Evolutionary conservation across 73 alveolate genomes (phyloP), one percentile per base, ranked within the genome.

Genomic region (Symbiodinium pilosum): DNA sequence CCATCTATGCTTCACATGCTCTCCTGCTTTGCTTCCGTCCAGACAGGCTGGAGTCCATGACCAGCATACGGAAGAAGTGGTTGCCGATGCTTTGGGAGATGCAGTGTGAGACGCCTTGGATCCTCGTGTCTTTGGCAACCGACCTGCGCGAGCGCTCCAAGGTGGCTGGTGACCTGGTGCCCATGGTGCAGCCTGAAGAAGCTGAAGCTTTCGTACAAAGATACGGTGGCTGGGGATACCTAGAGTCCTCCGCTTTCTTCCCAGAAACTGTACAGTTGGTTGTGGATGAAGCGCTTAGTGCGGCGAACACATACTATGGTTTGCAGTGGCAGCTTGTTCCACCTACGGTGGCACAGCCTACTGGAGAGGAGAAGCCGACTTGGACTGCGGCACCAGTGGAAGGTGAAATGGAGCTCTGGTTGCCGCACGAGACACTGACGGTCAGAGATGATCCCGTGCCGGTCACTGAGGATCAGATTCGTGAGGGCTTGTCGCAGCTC

Each of bases 211-310:
- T 91, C 81, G 97, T 91, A 39, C 77, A 69, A 52, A 88, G 97
- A 28, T 91, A 68, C 21, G 97, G 97, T 34, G 97, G 97, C 20
- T 91, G 97, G 97, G 87, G 97, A 71, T 91, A 91, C 59, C 11
- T 91, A 52, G 97, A 91, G 81, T 91, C 77, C 43, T 91, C 97
- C 52, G 97, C 97, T 51, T 69, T 69, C 56, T 91, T 91, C 89
- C 97, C 97, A 5, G 97, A 91, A 32, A 91, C 97, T 7, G 97
- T 91, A 34, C 97, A 91, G 88, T 36, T 91, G 88, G 97, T 91
- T 21, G 97, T 91, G 89, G 89, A 91, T 40, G 97, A 91, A 91
- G 97, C 97, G 38, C 54, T 91, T 40, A 34, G n/a, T 16, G 97
- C 97, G n/a, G 97, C 97, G 32, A 42, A 68, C 56, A 43, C 89